Evolutionary conservation across 202 grass and related monocot genomes (phyloP).

Genomic region (Cymbopogon flexuosus): DNA sequence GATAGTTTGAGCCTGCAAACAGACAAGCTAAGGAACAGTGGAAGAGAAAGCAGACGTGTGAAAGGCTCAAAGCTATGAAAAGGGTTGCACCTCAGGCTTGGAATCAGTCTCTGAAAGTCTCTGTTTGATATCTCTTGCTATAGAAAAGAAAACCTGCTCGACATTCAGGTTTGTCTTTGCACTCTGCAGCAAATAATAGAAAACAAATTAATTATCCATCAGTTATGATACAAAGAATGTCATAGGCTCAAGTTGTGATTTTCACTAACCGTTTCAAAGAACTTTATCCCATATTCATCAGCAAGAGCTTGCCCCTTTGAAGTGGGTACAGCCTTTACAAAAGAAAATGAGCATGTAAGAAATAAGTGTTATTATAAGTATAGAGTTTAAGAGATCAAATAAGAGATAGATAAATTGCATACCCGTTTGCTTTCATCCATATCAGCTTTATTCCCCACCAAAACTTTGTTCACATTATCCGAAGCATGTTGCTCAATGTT

Average conservation of each 20-base stretch:
- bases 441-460: slow-evolving; percentile 73
- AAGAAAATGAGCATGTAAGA: slow-evolving; percentile 6
- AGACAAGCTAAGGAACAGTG: neutral
- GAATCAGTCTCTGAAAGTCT: slow-evolving; percentile 68
- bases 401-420: neutral
- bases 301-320: slow-evolving; percentile 72
- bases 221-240: neutral
- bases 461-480: slow-evolving; percentile 71
- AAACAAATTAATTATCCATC: neutral
- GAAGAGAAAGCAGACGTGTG: neutral
- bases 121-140: slow-evolving; percentile 74
- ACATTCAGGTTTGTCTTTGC: slow-evolving; percentile 86
- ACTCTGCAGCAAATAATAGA: slow-evolving; percentile 42
- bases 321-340: slow-evolving; percentile 54
- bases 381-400: neutral
- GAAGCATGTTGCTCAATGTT: slow-evolving; percentile 81
- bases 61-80: neutral
- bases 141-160: slow-evolving; percentile 79
- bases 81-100: slow-evolving; percentile 42
- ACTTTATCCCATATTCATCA: slow-evolving; percentile 78
- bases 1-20: slow-evolving; percentile 50
- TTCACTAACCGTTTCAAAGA: slow-evolving; percentile 77
- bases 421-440: slow-evolving; percentile 86
- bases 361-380: neutral
- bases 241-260: neutral